Evolutionary conservation across 192 early-diverging fungal genomes (phyloP).

Genomic region (Umbelopsis vinacea): DNA sequence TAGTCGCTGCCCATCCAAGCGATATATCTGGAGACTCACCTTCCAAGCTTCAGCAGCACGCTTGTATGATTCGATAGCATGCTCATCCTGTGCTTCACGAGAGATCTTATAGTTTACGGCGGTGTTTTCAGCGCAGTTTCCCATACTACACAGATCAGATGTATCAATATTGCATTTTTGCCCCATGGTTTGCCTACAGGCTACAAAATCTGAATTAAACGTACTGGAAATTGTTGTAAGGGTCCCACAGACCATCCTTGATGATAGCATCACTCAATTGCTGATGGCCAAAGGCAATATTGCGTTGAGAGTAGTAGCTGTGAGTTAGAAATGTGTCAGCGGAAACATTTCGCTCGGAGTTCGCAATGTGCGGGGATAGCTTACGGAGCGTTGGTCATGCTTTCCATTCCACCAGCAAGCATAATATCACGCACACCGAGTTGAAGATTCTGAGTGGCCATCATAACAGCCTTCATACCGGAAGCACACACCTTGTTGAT

Average conservation of each 20-base stretch:
- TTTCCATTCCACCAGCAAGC: constrained; percentile 96
- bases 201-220: constrained; percentile 17
- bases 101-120: constrained; percentile 86
- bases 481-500: constrained; percentile 99
- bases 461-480: constrained; percentile 95
- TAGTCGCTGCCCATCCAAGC: too few relatives aligned
- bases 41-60: constrained; percentile 90
- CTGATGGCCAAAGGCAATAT: constrained; percentile 80
- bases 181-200: too few relatives aligned
- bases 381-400: constrained; percentile 94
- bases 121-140: constrained; percentile 84
- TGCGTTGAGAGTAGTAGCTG: constrained; percentile 66
- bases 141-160: constrained; percentile 40
- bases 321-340: background rate
- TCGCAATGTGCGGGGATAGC: constrained; percentile 21
- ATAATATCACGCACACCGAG: constrained; percentile 79
- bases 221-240: constrained; percentile 88
- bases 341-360: background rate
- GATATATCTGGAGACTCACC: constrained; percentile 23
- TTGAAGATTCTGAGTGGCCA: constrained; percentile 86
- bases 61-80: constrained; percentile 86
- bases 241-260: constrained; percentile 96
- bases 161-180: background rate
- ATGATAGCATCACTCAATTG: constrained; percentile 83
- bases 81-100: constrained; percentile 88